These are phyloP conservation scores for Lenzites betulinus DNA, from an alignment of 768 basidiomycete genomes.

Conservation along the genomic window DNA sequence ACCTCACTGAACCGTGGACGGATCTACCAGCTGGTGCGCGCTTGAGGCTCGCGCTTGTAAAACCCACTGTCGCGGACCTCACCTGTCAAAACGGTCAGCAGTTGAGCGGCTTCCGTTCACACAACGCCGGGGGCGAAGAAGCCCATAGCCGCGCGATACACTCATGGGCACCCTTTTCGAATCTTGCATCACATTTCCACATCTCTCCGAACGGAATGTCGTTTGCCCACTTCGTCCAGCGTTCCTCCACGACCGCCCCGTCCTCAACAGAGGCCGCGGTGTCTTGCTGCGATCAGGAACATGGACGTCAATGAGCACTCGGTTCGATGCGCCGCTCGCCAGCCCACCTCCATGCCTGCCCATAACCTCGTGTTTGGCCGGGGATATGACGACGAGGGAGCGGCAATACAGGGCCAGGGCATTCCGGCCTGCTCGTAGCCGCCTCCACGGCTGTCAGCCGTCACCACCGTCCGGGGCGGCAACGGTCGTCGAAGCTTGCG, in stretches of 20 bases:
- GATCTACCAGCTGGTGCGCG: slow-evolving; percentile 12
- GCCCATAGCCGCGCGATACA: background rate
- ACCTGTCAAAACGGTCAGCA: slow-evolving; percentile 1
- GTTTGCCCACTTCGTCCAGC: background rate
- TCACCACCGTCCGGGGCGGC: slow-evolving; percentile 10
- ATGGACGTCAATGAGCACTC: slow-evolving; percentile 2
- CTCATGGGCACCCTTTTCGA: slow-evolving; percentile 10
- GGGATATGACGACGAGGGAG: slow-evolving; percentile 16
- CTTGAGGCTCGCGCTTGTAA: slow-evolving; percentile 6
- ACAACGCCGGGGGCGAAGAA: background rate
- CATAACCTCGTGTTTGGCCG: slow-evolving; percentile 12
- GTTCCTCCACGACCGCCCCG: background rate
- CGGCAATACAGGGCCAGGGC: background rate
- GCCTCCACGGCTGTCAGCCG: slow-evolving; percentile 20
- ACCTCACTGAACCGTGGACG: background rate
- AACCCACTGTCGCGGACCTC: background rate
- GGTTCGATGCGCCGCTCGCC: background rate
- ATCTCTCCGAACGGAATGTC: background rate
- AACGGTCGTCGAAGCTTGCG: slow-evolving; percentile 3
- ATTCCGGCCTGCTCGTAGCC: slow-evolving; percentile 10
- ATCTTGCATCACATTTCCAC: background rate
- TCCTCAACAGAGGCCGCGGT: background rate
- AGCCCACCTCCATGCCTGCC: slow-evolving; percentile 6
- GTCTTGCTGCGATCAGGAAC: slow-evolving; percentile 12
- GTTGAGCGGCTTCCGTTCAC: background rate